Conservation (phyloP, 352 stramenopile species). For the Globisporangium lucens region DNA sequence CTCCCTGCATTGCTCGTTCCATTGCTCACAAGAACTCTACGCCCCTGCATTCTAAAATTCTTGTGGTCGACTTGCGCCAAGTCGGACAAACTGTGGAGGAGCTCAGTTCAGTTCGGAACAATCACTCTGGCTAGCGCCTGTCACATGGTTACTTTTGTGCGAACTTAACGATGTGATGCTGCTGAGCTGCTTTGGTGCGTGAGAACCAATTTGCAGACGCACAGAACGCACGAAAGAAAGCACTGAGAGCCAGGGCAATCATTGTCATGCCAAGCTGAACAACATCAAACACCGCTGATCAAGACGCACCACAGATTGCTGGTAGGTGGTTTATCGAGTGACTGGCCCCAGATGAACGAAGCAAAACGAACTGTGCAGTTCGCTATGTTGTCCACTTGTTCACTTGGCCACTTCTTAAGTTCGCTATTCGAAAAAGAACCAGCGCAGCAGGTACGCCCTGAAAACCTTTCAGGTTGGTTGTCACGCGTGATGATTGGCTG, state of each 20-base stretch:
- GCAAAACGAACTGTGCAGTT: background rate
- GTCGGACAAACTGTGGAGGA: background rate
- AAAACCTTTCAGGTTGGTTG: background rate
- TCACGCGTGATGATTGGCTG: background rate
- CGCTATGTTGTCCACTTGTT: background rate
- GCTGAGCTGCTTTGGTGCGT: background rate
- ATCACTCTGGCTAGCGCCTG: background rate
- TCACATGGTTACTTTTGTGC: background rate
- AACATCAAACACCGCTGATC: background rate
- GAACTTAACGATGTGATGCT: background rate
- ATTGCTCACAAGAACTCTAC: no score
- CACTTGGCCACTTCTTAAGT: background rate
- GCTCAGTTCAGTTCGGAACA: background rate
- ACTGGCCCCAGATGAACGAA: background rate
- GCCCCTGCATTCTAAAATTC: no score
- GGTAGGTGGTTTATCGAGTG: background rate
- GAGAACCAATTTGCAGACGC: background rate
- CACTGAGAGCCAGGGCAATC: background rate
- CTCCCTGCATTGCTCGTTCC: background rate
- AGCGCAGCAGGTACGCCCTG: background rate
- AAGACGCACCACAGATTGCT: background rate
- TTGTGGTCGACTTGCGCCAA: background rate
- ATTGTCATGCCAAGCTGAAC: background rate
- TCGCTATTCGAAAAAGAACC: background rate
- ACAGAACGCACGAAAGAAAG: background rate